Percentiles rank a stretch among this genome's conserved stretches.
These are phyloP conservation scores for Tagetes patula DNA, from an alignment of 129 eudicot genomes.

Conservation along the genomic window DNA sequence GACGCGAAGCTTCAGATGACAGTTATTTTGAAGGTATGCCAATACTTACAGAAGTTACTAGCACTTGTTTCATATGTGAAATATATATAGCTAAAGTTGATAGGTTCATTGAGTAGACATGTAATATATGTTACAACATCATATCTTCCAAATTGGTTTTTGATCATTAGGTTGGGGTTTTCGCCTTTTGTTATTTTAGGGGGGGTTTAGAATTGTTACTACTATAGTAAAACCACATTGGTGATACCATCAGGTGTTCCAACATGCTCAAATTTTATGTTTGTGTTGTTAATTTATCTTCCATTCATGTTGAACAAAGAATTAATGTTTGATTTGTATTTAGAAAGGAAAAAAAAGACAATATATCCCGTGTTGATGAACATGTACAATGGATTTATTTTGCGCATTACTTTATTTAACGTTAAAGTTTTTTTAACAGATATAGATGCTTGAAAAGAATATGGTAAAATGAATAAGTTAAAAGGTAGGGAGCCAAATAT, in stretches of 20 bases:
- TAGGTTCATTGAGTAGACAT: background rate
- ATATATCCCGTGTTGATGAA: too few species aligned
- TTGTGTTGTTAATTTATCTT: slow-evolving; percentile 9
- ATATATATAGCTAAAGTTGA: background rate
- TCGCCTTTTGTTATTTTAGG: too few species aligned
- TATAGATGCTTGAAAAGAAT: too few species aligned
- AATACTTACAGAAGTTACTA: slow-evolving; percentile 13
- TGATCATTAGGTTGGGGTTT: background rate
- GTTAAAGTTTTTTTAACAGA: too few species aligned
- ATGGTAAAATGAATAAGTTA: too few species aligned
- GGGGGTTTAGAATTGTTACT: background rate
- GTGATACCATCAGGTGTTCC: slow-evolving; percentile 21
- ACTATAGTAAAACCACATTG: slow-evolving; percentile 14
- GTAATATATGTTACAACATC: background rate
- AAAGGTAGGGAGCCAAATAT: too few species aligned
- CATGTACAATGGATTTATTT: too few species aligned
- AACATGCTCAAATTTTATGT: slow-evolving; percentile 12
- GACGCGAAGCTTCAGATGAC: slow-evolving; percentile 7
- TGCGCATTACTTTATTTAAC: too few species aligned
- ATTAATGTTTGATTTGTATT: background rate
- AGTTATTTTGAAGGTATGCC: slow-evolving; percentile 20
- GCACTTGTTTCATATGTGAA: slow-evolving; percentile 13
- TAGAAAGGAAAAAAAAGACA: background rate
- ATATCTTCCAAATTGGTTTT: background rate
- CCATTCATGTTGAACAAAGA: background rate